Percentiles rank a stretch among this genome's conserved stretches.
phyloP scores from a whole-genome alignment of 371 early-diverging fungal species.

The Rhizopus sp. region DNA sequence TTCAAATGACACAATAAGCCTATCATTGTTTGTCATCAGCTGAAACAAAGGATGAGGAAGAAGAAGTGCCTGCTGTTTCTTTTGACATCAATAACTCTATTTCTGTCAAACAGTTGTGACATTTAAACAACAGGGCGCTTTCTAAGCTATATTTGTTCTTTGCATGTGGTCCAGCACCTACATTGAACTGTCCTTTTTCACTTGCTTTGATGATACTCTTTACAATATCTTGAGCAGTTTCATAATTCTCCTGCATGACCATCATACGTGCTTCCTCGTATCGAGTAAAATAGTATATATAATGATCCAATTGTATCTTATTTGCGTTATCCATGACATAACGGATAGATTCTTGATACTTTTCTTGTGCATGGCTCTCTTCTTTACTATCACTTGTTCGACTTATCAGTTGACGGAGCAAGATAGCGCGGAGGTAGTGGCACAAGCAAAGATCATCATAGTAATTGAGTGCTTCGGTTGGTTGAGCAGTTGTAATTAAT shows the following conservation, averaged over 20 bases:
- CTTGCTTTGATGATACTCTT: constrained; percentile 39
- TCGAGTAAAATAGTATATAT: constrained; percentile 60
- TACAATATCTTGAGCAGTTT: constrained; percentile 48
- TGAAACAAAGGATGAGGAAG: too few relatives aligned
- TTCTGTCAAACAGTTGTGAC: constrained; percentile 43
- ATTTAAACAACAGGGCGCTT: constrained; percentile 45
- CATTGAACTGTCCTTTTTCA: constrained; percentile 41
- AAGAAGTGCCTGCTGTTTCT: too few relatives aligned
- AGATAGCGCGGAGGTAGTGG: constrained; percentile 55
- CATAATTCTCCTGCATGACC: constrained; percentile 43
- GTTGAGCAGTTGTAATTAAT: constrained; percentile 34
- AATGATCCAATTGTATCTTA: constrained; percentile 62
- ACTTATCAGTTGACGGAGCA: constrained; percentile 29
- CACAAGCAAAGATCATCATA: constrained; percentile 70
- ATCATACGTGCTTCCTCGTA: constrained; percentile 60
- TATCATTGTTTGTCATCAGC: too few relatives aligned
- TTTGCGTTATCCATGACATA: constrained; percentile 33
- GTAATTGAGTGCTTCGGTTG: constrained; percentile 22
- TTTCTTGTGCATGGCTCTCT: constrained; percentile 11
- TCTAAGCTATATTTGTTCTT: constrained; percentile 54
- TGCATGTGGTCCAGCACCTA: constrained; percentile 46
- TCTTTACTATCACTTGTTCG: not conserved
- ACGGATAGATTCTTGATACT: constrained; percentile 27
- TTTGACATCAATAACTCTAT: constrained; percentile 18
- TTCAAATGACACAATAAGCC: too few relatives aligned